phyloP scores from a whole-genome alignment of 768 basidiomycete species.

The Lentinula guzmanii region DNA sequence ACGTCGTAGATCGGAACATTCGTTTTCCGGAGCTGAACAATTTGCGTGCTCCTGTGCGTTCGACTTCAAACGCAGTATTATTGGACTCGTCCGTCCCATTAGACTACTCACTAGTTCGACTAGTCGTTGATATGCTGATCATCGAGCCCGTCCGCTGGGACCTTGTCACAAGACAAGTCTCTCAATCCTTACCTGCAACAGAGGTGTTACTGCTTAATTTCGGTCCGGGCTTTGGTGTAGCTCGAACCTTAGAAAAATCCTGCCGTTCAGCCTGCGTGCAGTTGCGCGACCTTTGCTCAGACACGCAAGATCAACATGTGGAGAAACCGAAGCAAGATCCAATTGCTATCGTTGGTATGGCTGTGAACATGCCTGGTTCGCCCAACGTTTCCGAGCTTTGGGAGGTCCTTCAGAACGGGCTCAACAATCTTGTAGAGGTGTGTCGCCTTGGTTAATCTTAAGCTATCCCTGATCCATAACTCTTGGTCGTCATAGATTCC shows the following conservation, averaged over 20 bases:
- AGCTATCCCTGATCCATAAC: not conserved
- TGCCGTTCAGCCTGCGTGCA: conserved; percentile 4
- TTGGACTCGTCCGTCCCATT: conserved; percentile 11
- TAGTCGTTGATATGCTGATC: conserved; percentile 44
- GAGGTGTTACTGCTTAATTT: conserved; percentile 38
- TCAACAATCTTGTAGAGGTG: conserved; percentile 55
- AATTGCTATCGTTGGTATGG: conserved; percentile 72
- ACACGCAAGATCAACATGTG: not conserved
- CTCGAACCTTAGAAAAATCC: conserved; percentile 31
- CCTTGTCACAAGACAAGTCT: conserved; percentile 26
- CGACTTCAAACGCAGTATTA: conserved; percentile 37
- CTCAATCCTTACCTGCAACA: conserved; percentile 14
- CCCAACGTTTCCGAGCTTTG: conserved; percentile 42
- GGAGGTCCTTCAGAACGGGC: conserved; percentile 50
- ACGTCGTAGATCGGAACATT: conserved; percentile 38
- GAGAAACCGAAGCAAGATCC: conserved; percentile 32
- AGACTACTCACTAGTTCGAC: conserved; percentile 28
- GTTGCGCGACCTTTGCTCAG: not conserved
- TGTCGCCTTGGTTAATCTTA: conserved; percentile 2
- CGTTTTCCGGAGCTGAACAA: conserved; percentile 43
- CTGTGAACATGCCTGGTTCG: conserved; percentile 55
- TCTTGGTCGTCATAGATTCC: conserved; percentile 45
- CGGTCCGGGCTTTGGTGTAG: conserved; percentile 39
- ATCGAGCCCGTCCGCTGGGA: conserved; percentile 51
- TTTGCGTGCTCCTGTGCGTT: conserved; percentile 42